Evolutionary conservation across 768 basidiomycete species (phyloP).

Genomic region (Macrolepiota albuminosa): DNA sequence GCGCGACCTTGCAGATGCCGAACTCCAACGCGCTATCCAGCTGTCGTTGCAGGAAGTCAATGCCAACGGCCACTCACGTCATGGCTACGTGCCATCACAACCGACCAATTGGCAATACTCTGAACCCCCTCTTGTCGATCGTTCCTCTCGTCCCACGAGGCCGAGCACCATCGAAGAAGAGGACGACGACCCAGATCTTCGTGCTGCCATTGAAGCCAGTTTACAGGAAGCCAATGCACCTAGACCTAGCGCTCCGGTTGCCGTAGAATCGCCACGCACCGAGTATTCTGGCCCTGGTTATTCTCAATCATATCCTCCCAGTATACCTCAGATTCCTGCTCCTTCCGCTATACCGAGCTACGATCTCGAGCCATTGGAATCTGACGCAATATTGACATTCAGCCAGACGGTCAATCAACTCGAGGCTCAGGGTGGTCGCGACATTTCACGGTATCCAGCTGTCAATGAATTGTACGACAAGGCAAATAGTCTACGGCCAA

Average conservation of each 20-base stretch:
- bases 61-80: constrained; percentile 40
- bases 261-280: constrained; percentile 44
- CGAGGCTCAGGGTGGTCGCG: constrained; percentile 69
- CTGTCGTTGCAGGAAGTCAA: constrained; percentile 80
- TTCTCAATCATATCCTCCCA: constrained; percentile 41
- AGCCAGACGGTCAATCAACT: constrained; percentile 87
- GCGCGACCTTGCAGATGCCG: constrained; percentile 72
- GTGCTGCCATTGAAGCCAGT: constrained; percentile 93
- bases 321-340: constrained; percentile 33
- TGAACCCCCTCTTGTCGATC: constrained; percentile 68
- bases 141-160: constrained; percentile 35
- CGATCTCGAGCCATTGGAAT: constrained; percentile 78
- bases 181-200: constrained; percentile 89
- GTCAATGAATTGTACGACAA: constrained; percentile 83
- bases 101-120: constrained; percentile 57
- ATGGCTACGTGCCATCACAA: constrained; percentile 69
- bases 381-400: constrained; percentile 86
- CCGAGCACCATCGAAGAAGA: constrained; percentile 41
- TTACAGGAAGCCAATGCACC: constrained; percentile 80
- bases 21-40: constrained; percentile 91
- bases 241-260: constrained; percentile 72
- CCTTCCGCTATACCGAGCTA: constrained; percentile 63
- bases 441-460: constrained; percentile 78
- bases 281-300: constrained; percentile 39
- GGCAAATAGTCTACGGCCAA: constrained; percentile 72